Conservation (phyloP, 2,329 filamentous ascomycete species). For the Parascedosporium putredinis region DNA sequence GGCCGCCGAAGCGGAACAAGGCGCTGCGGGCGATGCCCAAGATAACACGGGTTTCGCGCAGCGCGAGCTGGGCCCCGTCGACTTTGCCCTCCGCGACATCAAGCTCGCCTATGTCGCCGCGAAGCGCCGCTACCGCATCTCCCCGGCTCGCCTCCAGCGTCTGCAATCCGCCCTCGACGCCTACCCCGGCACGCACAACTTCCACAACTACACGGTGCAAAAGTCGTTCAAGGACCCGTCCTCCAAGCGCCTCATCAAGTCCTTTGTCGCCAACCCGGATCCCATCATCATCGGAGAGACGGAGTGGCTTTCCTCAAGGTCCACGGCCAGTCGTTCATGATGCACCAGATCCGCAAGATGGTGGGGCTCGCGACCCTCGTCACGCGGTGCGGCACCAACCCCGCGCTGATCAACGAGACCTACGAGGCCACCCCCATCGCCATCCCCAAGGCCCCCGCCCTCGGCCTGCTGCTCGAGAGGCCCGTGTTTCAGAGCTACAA, state of each 20-base stretch:
- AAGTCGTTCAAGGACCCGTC: constrained; percentile 75
- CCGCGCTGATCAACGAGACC: constrained; percentile 60
- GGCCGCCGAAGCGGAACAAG: constrained; percentile 12
- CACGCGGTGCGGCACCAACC: constrained; percentile 71
- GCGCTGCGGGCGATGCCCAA: no score
- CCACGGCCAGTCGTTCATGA: constrained; percentile 98
- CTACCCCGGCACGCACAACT: constrained; percentile 82
- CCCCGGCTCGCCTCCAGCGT: constrained; percentile 56
- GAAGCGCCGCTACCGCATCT: constrained; percentile 77
- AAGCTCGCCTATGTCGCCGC: constrained; percentile 69
- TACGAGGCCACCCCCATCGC: constrained; percentile 65
- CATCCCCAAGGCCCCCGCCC: constrained; percentile 85
- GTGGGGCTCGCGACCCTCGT: constrained; percentile 82
- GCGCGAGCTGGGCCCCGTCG: constrained; percentile 48
- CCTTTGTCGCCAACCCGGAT: constrained; percentile 65
- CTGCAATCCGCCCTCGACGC: constrained; percentile 65
- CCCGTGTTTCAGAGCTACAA: constrained; percentile 92
- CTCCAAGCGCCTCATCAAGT: constrained; percentile 83
- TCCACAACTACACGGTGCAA: constrained; percentile 95
- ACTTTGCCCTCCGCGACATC: constrained; percentile 59
- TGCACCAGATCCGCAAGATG: constrained; percentile 99
- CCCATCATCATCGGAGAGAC: constrained; percentile 83
- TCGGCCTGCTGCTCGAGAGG: constrained; percentile 79
- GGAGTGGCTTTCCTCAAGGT: constrained; percentile 93
- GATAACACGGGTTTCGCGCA: constrained; percentile 58